Evolutionary conservation across 2,329 filamentous ascomycete genomes (phyloP).

Genomic region (Monosporascus sp.): DNA sequence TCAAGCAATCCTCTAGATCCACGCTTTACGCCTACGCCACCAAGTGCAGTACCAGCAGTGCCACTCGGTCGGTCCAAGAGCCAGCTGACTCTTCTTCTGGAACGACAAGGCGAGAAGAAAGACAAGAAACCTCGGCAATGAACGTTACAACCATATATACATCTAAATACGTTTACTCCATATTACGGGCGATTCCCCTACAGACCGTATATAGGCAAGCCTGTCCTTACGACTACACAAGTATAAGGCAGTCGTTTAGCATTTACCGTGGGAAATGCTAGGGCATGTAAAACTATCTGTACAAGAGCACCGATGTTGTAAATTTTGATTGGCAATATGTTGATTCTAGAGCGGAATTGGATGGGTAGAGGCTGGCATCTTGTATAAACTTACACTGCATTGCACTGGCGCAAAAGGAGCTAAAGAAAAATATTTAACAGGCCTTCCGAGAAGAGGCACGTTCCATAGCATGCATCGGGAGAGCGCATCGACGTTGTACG

Average conservation of each 20-base stretch:
- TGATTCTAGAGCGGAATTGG: background rate
- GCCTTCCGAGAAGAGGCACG: background rate
- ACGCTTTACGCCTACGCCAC: constrained; percentile 44
- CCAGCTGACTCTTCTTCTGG: constrained; percentile 52
- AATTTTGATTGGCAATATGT: too few species aligned
- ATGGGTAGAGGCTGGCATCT: background rate
- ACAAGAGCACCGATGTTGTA: background rate
- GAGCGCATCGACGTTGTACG: background rate
- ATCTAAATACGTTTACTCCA: constrained; percentile 2
- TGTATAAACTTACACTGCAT: background rate
- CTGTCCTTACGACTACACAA: background rate
- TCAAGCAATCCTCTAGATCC: constrained; percentile 19
- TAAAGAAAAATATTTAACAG: too few species aligned
- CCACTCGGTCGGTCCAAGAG: constrained; percentile 55
- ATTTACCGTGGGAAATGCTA: background rate
- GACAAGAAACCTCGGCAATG: constrained; percentile 24
- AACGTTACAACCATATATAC: constrained; percentile 2
- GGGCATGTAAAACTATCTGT: background rate
- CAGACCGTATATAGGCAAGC: background rate
- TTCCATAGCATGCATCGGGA: too few species aligned
- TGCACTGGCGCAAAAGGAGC: background rate
- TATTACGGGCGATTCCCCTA: background rate
- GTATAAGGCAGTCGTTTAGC: background rate
- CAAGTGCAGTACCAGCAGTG: constrained; percentile 37
- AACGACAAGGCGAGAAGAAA: constrained; percentile 32